Base-by-base conservation (phyloP, 2,329 filamentous ascomycete species). In the Scorias spongiosa region DNA sequence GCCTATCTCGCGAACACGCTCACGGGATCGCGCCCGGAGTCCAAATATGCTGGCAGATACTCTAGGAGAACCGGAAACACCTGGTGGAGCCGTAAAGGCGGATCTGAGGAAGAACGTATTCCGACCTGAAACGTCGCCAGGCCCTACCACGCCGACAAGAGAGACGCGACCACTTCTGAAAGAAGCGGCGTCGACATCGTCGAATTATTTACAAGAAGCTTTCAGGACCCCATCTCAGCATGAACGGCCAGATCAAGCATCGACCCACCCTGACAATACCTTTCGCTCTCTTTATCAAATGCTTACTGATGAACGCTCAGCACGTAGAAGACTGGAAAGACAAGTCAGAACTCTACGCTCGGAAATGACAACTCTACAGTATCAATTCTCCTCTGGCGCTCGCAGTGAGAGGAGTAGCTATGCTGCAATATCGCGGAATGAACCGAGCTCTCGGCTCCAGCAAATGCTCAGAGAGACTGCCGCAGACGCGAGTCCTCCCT, bases 261-360 rank as follows among this genome's bases (percentile, higher is more conserved):
- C 32, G 34, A 44, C 34, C 15, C 44, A 46, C 10, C 41, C 49
- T 3, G 45, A 40, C 14, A 41, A 48, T 18, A 58, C 57, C 4
- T 59, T 61, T 50, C 53, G 54, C 20, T 57, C 59, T 1, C 54
- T 63, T 5, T 63, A 62, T 47, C 57, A 60, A 40, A 60, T 61
- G 55, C 54, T 63, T n/a, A 49, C 57, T 30, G 57, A 60, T 46
- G 60, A 63, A 45, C 55, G 60, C n/a, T 53, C 53, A 7, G 59
- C 59, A 2, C 56, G 60, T 8, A 53, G 57, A n/a, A 54, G 51
- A 14, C 51, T 63, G 15, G 59, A 63, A 41, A 51, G 39, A 9
- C 54, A 61, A 40, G 50, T 63, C 36, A 47, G 50, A 12, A 43
- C 42, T 29, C 48, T 62, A 29, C 53, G 52, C 14, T 48, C 47